Percentiles rank a stretch among this genome's conserved stretches.
These are phyloP conservation scores for Tricholoma matsutake DNA, from an alignment of 768 basidiomycete genomes.

Conservation along the genomic window DNA sequence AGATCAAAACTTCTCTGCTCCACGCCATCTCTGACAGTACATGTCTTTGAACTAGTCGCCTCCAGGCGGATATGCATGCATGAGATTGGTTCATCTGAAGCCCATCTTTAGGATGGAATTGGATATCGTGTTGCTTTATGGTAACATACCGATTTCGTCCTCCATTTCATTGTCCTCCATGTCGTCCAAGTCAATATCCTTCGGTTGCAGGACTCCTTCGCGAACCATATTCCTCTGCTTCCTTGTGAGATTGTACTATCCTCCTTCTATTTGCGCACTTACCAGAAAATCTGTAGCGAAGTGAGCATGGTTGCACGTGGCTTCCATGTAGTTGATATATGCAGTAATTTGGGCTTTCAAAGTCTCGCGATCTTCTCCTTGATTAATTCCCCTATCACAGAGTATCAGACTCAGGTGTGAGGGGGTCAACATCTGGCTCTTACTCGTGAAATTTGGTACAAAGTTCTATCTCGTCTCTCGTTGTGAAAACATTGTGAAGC, in stretches of 20 bases:
- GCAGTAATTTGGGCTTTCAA: not conserved
- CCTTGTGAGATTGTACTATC: not conserved
- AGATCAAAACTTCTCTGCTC: not conserved
- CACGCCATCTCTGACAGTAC: not conserved
- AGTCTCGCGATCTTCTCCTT: not conserved
- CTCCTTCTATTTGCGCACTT: not conserved
- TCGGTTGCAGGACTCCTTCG: not conserved
- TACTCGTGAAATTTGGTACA: not conserved
- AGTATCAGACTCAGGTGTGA: not conserved
- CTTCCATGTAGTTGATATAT: not conserved
- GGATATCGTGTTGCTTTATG: not conserved
- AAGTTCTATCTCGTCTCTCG: constrained; percentile 1
- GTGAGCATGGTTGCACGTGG: not conserved
- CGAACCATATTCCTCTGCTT: not conserved
- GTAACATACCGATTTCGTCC: not conserved
- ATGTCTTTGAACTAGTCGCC: not conserved
- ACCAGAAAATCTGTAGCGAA: not conserved
- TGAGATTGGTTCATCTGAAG: not conserved
- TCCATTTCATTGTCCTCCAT: not conserved
- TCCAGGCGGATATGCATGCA: not conserved
- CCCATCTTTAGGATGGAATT: not conserved
- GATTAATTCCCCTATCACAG: not conserved
- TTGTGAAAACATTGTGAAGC: not conserved
- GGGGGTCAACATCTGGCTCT: not conserved
- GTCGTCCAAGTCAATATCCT: not conserved